Conservation (phyloP, 148 eudicot genomes). For the Suaeda aralocaspica region DNA sequence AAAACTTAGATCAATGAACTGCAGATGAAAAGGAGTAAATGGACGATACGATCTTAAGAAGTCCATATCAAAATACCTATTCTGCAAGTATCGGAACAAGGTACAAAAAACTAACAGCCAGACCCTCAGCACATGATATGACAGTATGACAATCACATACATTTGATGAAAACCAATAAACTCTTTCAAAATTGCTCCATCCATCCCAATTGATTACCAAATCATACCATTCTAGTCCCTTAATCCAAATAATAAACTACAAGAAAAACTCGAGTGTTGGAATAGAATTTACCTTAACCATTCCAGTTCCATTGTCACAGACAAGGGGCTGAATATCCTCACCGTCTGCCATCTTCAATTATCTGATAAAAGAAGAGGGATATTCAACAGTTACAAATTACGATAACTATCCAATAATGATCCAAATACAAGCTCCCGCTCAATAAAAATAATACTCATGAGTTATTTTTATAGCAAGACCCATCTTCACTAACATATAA, state of each 20-base stretch:
- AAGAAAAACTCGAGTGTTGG: not conserved
- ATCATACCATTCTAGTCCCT: not conserved
- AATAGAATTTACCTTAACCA: conserved; percentile 34
- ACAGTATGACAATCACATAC: conserved; percentile 1
- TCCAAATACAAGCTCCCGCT: no score
- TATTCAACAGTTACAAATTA: no score
- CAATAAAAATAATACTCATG: no score
- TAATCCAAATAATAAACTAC: not conserved
- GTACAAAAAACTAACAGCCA: not conserved
- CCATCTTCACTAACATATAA: no score
- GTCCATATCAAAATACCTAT: not conserved
- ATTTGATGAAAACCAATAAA: not conserved
- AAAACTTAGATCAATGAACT: conserved; percentile 9
- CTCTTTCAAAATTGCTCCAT: not conserved
- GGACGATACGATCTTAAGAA: not conserved
- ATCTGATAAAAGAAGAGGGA: conserved; percentile 1
- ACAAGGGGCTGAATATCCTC: conserved; percentile 49
- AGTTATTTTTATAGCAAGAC: no score
- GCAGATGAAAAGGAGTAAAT: not conserved
- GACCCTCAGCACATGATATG: not conserved
- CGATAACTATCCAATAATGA: no score
- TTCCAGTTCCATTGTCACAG: conserved; percentile 51
- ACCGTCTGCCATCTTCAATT: conserved; percentile 38
- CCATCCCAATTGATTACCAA: not conserved
- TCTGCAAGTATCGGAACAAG: not conserved